Base-by-base conservation (phyloP, 2,329 filamentous ascomycete genomes). In the Basipetospora chlamydospora region DNA sequence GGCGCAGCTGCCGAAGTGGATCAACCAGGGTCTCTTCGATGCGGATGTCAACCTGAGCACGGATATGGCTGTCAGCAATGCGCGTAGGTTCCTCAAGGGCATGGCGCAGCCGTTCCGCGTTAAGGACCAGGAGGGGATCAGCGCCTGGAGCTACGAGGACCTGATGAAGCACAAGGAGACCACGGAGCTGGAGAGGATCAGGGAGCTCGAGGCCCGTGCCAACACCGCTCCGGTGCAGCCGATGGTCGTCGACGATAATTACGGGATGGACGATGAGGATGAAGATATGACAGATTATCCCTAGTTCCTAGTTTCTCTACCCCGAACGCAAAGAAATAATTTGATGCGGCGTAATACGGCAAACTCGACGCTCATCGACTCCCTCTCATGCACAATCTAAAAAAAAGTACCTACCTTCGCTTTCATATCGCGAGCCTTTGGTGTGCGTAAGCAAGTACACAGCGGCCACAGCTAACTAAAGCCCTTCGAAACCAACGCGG, bases 1-100 rank as follows among this genome's bases (percentile, higher is more conserved):
- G 26, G 67, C 59, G 3, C 92, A 98, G 58, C 66, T 98, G 20
- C 90, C 90, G 9, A 94, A 94, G 54, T 98, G 90, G 90, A 98
- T 98, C 51, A 82, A 79, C 43, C 81, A 92, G 52, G 86, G 81
- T 3, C 68, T 98, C 41, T 65, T 82, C 22, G 86, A 94, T 34
- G 78, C 79, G 16, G 86, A 94, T 46, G 77, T 80, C 9, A 95
- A 94, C 47, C 66, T 98, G 42, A 93, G 83, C 50, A 94, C 90
- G 0, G 90, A 98, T 51, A 94, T 96, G 77, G 85, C 88, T 0
- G 80, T 93, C 13, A 83, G 84, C 39, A 78, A 73, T 32, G 88
- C 90, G 9, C 86, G 92, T 59, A 80, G 80, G 36, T 98, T 98
- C 57, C 58, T 98, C 50, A 73, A 81, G 42, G 78, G 77, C 18